Percentiles rank a stretch among this genome's conserved stretches.
These are phyloP conservation scores for Handroanthus guayacan DNA, from an alignment of 257 asterid genomes.

Conservation along the genomic window DNA sequence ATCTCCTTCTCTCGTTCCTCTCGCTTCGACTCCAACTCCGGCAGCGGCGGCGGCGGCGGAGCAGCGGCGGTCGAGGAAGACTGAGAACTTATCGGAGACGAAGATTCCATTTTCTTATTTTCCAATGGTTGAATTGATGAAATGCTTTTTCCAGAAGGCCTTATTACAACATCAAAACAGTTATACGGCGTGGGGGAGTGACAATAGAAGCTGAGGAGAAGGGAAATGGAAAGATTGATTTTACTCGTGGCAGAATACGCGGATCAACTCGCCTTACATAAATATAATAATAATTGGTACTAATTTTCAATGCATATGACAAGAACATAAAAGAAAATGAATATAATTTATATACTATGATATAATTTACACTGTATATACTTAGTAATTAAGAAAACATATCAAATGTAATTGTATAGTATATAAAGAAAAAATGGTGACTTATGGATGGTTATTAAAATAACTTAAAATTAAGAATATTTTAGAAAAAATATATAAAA, in stretches of 20 bases:
- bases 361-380: too few relatives aligned
- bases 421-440: too few relatives aligned
- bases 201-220: constrained; percentile 9
- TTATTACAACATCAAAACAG: constrained; percentile 7
- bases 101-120: constrained; percentile 38
- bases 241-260: background rate
- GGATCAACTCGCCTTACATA: background rate
- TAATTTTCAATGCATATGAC: too few relatives aligned
- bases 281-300: background rate
- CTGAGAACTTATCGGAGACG: constrained; percentile 7
- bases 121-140: constrained; percentile 30
- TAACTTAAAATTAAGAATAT: too few relatives aligned
- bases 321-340: too few relatives aligned
- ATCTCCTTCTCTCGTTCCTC: constrained; percentile 55
- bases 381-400: too few relatives aligned
- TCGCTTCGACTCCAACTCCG: constrained; percentile 42
- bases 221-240: constrained; percentile 33
- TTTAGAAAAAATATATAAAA: too few relatives aligned
- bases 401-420: too few relatives aligned
- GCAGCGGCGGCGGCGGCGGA: constrained; percentile 36
- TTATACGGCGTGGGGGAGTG: constrained; percentile 15
- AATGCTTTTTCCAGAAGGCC: constrained; percentile 19
- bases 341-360: too few relatives aligned
- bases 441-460: too few relatives aligned
- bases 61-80: constrained; percentile 39